These are phyloP conservation scores for Lactarius sanguifluus DNA, from an alignment of 768 basidiomycete species.

Conservation along the genomic window DNA sequence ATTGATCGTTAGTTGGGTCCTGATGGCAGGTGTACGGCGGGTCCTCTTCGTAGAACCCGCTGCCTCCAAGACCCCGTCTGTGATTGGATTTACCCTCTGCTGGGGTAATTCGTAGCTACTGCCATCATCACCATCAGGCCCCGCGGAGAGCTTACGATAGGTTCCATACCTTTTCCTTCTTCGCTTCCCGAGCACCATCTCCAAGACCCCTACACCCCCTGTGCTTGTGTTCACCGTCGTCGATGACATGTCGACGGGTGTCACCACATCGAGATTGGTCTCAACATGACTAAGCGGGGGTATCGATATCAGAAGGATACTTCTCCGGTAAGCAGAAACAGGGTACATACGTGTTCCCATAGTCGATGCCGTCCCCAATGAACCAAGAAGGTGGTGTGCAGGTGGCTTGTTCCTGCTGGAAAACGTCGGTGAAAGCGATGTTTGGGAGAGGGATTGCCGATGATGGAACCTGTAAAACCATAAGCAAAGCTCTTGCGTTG, in stretches of 20 bases:
- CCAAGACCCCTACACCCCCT: neutral
- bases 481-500: neutral
- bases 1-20: neutral
- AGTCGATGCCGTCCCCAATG: neutral
- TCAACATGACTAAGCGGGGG: neutral
- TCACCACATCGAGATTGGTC: neutral
- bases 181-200: neutral
- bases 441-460: neutral
- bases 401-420: neutral
- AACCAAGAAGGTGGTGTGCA: neutral
- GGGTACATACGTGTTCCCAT: neutral
- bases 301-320: neutral
- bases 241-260: neutral
- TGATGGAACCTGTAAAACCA: neutral
- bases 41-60: neutral
- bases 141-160: neutral
- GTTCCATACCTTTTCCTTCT: neutral
- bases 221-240: neutral
- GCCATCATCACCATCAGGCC: neutral
- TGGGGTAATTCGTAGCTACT: neutral
- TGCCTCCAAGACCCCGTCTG: neutral
- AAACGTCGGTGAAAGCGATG: neutral
- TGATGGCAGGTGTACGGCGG: neutral
- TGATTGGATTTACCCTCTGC: neutral
- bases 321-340: neutral